phyloP scores from a whole-genome alignment of 768 basidiomycete species.

The Myochromella boudieri region DNA sequence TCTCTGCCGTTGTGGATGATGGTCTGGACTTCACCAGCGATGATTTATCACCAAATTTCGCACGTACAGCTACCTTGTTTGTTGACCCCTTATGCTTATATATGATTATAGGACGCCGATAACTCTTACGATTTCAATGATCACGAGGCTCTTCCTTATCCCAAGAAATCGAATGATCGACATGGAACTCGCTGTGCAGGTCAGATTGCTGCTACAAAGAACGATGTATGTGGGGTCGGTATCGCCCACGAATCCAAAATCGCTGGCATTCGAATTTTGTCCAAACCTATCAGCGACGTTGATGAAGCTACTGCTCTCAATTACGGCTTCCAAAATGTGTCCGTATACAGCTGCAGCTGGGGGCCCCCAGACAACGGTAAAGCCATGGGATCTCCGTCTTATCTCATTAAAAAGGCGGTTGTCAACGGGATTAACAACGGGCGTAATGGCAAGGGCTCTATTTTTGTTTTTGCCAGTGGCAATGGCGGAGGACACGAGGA shows the following conservation, averaged over 20 bases:
- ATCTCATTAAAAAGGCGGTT: conserved; percentile 90
- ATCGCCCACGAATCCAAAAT: conserved; percentile 90
- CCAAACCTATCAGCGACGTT: conserved; percentile 88
- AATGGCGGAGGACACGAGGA: conserved; percentile 91
- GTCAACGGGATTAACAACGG: conserved; percentile 92
- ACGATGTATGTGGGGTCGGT: conserved; percentile 91
- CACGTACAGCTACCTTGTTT: conserved; percentile 40
- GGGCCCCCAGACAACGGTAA: conserved; percentile 94
- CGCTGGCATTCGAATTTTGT: conserved; percentile 94
- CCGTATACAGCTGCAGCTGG: conserved; percentile 96
- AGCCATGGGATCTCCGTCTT: conserved; percentile 91
- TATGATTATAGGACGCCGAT: conserved; percentile 61
- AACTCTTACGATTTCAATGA: conserved; percentile 97
- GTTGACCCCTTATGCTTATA: background rate
- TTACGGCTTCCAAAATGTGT: conserved; percentile 86
- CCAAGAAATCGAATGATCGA: conserved; percentile 82
- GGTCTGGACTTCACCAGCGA: conserved; percentile 88
- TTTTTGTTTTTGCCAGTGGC: conserved; percentile 97
- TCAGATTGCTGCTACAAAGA: conserved; percentile 90
- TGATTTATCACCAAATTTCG: conserved; percentile 90
- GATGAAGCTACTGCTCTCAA: conserved; percentile 96
- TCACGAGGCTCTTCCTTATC: conserved; percentile 82
- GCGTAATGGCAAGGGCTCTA: conserved; percentile 83
- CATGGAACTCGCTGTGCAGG: conserved; percentile 99
- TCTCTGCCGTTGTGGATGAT: conserved; percentile 90